Conservation (phyloP, 2,329 filamentous ascomycete genomes). For the Sporothrix globosa region DNA sequence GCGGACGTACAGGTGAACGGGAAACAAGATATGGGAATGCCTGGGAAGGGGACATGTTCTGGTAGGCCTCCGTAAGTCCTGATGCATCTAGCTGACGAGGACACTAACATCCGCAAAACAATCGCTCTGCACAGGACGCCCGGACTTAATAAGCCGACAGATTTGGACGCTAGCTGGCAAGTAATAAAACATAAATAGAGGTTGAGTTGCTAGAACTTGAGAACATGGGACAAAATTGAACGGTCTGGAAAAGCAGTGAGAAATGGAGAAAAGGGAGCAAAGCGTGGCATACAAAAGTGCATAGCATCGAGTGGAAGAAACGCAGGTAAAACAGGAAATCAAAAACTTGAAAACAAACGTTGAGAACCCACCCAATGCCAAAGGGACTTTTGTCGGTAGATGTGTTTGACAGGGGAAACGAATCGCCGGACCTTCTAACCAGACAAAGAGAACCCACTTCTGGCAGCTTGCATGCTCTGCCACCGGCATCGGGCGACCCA, state of each 20-base stretch:
- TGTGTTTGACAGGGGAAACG: not conserved
- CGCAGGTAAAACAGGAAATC: not conserved
- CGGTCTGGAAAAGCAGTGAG: not conserved
- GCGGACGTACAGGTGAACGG: constrained; percentile 19
- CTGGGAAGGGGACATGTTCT: not conserved
- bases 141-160: constrained; percentile 6
- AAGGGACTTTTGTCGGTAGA: constrained; percentile 1
- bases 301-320: too few species aligned
- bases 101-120: too few species aligned
- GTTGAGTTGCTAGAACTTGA: too few species aligned
- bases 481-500: not conserved
- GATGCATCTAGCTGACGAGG: too few species aligned
- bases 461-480: not conserved
- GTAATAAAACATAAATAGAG: constrained; percentile 20
- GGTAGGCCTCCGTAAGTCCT: too few species aligned
- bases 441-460: not conserved
- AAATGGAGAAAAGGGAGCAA: not conserved
- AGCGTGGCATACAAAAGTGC: too few species aligned
- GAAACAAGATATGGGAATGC: constrained; percentile 16
- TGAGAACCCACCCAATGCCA: not conserved
- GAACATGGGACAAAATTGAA: not conserved
- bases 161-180: not conserved
- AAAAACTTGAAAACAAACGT: not conserved
- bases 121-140: too few species aligned
- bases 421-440: constrained; percentile 4